Base-by-base conservation (phyloP, 176 grass and related monocot genomes). In the Raddia guianensis region DNA sequence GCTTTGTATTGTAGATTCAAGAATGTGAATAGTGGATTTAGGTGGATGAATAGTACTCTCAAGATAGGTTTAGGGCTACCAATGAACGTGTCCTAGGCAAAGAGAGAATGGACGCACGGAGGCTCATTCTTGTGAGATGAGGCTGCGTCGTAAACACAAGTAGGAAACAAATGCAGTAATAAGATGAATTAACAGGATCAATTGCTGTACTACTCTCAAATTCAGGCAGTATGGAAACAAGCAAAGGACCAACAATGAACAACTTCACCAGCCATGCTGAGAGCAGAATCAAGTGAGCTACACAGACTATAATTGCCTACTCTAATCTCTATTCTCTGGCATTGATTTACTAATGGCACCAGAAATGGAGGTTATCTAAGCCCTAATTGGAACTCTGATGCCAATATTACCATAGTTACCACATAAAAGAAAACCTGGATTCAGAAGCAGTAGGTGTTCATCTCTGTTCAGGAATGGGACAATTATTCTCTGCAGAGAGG, bases 401-500 rank as follows among this genome's bases (percentile, higher is more conserved):
- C 69, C 8, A 15, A 49, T 5, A 13, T 11, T 73, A 27, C 16
- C 27, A 57, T 40, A 74, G 14, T 73, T 45, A 35, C 15, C n/a
- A 65, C 47, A 19, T 20, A 63, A 55, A n/a, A 40, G 37, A 40
- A 40, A 40, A 40, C 37, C 45, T 15, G 19, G n/a, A 18, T 59
- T 48, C 67, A 77, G 20, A 16, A 3, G 46, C 53, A 46, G 55
- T 0, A 34, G 65, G 10, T 77, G 34, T 35, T 70, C 67, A 80
- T 44, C 74, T 62, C 69, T 40, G 27, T 35, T 35, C 66, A 77
- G 20, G 5, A 53, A 77, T 34, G 35, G 2, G 37, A 14, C 2
- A 5, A 49, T 87, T 83, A 72, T 87, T 77, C 15, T 75, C 15
- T 75, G 70, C 32, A 68, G 46, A 64, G 12, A 14, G 57, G 10